Evolutionary conservation across 768 basidiomycete genomes (phyloP), one percentile per base, ranked within the genome.

Genomic region (Basidioascus undulatus): DNA sequence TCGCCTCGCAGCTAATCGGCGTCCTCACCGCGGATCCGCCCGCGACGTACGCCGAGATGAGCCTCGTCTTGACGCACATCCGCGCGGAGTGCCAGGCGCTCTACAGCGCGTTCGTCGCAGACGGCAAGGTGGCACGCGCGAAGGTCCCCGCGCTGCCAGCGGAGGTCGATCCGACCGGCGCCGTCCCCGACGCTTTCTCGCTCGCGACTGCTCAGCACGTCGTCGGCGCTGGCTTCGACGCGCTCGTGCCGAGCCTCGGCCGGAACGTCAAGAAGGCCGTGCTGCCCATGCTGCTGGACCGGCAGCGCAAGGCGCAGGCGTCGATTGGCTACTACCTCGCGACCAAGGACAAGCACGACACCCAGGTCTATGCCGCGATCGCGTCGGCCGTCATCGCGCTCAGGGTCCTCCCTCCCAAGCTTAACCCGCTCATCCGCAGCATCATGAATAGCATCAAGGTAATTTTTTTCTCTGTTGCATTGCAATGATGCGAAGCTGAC

Each of bases 391-490:
- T 86, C 48, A 76, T 98, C 11, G 76, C 84, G 7, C 72, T 94
- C 47, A 67, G 70, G 53, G 71, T 71, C 26, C 72, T 82, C 10
- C 89, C 92, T 0, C 72, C 83, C 45, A 94, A 92, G 61, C 74
- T 96, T 46, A 89, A 82, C 50, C 87, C 92, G 0, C 73, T 98
- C 36, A 84, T 98, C 33, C 86, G 87, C 56, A 83, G 81, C 19
- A 74, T 96, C 42, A 96, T 94, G 79, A 89, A 84, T 43, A 82
- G 86, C 19, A 76, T 96, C 63, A 96, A 92, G 71, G 87, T 82
- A 39, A 32, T 25, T 20, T 32, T 32, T 26, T 33, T 35, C 5
- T 28, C 16, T 5, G 15, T 19, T 11, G 9, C 27, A 13, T 32
- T n/a, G n/a, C n/a, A n/a, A n/a, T n/a, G n/a, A n/a, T n/a, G n/a